Percentiles rank a stretch among this genome's conserved stretches.
Conservation (phyloP, 805 yeast species). For the Hanseniaspora mollemarum region DNA sequence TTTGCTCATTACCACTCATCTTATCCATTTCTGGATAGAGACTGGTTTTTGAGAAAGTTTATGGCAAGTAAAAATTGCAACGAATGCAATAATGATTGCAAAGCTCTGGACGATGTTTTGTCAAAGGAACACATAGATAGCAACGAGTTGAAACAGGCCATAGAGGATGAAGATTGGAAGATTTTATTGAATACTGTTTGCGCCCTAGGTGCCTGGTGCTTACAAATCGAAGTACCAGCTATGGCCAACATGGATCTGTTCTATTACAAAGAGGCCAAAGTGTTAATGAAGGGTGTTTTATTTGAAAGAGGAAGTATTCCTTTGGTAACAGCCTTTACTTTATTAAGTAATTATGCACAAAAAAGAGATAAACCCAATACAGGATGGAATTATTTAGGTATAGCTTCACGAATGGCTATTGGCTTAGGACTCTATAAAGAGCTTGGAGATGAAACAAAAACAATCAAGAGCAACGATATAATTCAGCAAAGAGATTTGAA, state of each 20-base stretch:
- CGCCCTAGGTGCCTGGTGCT: constrained; percentile 62
- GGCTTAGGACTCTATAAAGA: constrained; percentile 54
- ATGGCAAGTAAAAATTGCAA: constrained; percentile 19
- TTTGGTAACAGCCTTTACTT: constrained; percentile 41
- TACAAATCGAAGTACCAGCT: constrained; percentile 41
- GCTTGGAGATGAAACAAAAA: constrained; percentile 25
- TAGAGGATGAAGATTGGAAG: constrained; percentile 34
- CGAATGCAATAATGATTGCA: not conserved
- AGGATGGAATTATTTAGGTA: constrained; percentile 56
- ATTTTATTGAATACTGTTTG: constrained; percentile 45
- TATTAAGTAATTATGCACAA: constrained; percentile 51
- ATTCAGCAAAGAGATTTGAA: constrained; percentile 22
- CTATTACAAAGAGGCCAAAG: constrained; percentile 46
- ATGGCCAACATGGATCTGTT: constrained; percentile 37
- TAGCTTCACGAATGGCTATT: constrained; percentile 55
- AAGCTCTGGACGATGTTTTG: not conserved
- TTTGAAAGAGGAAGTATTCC: constrained; percentile 51
- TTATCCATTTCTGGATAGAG: constrained; percentile 49
- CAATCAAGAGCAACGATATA: not conserved
- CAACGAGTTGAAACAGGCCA: constrained; percentile 30
- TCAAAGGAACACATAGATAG: constrained; percentile 35
- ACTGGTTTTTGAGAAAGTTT: constrained; percentile 36
- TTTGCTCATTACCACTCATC: constrained; percentile 50
- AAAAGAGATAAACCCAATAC: constrained; percentile 56
- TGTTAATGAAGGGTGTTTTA: constrained; percentile 35